These are phyloP conservation scores for Colletotrichum navitas DNA, from an alignment of 2,329 filamentous ascomycete species.

Conservation along the genomic window DNA sequence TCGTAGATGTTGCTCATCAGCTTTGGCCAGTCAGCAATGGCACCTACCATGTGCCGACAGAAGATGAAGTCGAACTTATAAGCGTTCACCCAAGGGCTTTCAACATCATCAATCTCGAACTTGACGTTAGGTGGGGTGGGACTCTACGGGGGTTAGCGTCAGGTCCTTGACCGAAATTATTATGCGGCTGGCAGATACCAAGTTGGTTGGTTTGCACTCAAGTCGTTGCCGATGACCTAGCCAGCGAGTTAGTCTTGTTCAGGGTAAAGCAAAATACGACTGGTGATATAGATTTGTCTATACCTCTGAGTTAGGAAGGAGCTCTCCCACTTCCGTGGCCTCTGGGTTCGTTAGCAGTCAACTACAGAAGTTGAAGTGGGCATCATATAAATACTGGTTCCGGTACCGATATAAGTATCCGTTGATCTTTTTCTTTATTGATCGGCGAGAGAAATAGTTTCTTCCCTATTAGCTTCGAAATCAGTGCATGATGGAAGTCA, in stretches of 20 bases:
- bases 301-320: neutral
- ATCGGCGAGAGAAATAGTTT: constrained; percentile 23
- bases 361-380: neutral
- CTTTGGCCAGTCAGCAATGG: constrained; percentile 19
- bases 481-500: constrained; percentile 20
- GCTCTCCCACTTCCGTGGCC: constrained; percentile 25
- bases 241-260: neutral
- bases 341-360: neutral
- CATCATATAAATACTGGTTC: constrained; percentile 67
- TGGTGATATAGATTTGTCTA: neutral
- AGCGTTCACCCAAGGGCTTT: constrained; percentile 59
- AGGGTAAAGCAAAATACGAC: no score
- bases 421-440: constrained; percentile 34
- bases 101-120: constrained; percentile 75
- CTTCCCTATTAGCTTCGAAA: neutral
- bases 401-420: constrained; percentile 70
- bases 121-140: constrained; percentile 73
- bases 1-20: constrained; percentile 23
- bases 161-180: accelerated
- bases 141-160: constrained; percentile 48
- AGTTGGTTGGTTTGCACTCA: constrained; percentile 27
- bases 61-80: constrained; percentile 53
- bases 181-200: neutral
- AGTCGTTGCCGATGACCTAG: constrained; percentile 32
- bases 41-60: constrained; percentile 27